A percentile compares a stretch with the other conserved stretches of the same genome.
Conservation (phyloP, 306 rosid species). For the Cucurbita maxima region DNA sequence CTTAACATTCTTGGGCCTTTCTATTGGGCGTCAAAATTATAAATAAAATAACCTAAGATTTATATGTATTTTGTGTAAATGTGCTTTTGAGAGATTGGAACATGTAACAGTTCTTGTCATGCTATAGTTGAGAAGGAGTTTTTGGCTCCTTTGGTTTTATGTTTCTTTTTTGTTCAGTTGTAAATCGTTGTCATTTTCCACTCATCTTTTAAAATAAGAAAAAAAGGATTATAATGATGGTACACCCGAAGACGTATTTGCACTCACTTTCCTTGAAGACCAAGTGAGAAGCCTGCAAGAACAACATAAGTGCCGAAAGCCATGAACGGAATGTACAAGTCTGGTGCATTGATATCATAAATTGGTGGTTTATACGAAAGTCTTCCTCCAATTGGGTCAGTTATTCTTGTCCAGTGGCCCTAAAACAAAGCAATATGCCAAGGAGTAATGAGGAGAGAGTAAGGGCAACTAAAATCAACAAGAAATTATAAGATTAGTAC, state of each 20-base stretch:
- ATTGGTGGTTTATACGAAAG: constrained; percentile 89
- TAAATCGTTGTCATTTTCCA: no score
- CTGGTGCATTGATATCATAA: constrained; percentile 95
- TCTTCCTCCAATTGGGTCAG: constrained; percentile 96
- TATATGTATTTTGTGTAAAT: no score
- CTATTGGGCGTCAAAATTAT: no score
- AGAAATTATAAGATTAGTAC: constrained; percentile 10
- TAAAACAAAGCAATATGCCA: constrained; percentile 21
- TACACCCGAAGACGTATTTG: not conserved
- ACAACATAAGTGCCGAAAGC: constrained; percentile 91
- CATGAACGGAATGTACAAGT: constrained; percentile 87
- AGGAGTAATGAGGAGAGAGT: not conserved
- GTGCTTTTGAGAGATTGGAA: no score
- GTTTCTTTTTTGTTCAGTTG: no score
- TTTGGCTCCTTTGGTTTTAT: no score
- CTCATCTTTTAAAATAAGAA: no score
- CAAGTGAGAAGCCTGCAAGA: constrained; percentile 92
- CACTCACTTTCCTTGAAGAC: constrained; percentile 78
- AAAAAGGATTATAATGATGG: no score
- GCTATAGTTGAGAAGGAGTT: no score
- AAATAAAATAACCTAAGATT: no score
- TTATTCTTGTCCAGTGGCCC: constrained; percentile 98
- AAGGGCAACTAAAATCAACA: not conserved
- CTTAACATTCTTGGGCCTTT: no score
- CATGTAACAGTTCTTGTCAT: no score